phyloP scores from a whole-genome alignment of 139 green algal genomes.

The Pseudopediastrum boryanum region DNA sequence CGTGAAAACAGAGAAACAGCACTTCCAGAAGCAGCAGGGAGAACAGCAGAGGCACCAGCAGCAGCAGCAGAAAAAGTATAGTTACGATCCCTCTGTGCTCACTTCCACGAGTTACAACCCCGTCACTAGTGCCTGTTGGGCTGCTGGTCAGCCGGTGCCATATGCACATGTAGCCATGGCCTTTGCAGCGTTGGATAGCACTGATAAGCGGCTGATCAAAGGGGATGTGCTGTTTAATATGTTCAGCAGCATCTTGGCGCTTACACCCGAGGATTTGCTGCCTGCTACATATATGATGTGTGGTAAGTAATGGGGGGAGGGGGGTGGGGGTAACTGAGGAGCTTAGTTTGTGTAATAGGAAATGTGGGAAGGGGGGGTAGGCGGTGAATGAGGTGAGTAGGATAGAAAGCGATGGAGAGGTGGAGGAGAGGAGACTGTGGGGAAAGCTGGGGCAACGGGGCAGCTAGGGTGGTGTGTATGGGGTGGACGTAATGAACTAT shows the following conservation, averaged over 20 bases:
- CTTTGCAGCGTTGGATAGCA: constrained; percentile 71
- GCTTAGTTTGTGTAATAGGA: no score
- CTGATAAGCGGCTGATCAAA: constrained; percentile 75
- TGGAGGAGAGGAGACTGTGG: no score
- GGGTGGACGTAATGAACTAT: no score
- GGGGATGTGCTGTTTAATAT: constrained; percentile 48
- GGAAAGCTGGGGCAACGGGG: no score
- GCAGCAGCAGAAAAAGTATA: not conserved
- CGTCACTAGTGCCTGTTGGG: constrained; percentile 62
- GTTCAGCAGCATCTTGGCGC: constrained; percentile 38
- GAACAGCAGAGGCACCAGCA: not conserved
- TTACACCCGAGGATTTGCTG: constrained; percentile 67
- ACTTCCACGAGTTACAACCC: constrained; percentile 7
- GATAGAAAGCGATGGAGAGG: no score
- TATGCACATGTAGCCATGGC: constrained; percentile 83
- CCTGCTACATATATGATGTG: constrained; percentile 72
- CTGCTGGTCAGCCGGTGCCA: constrained; percentile 49
- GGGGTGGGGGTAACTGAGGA: no score
- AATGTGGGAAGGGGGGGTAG: no score
- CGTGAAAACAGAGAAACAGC: constrained; percentile 3
- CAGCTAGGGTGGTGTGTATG: no score
- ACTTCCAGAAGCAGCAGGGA: not conserved
- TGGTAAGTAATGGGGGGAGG: no score
- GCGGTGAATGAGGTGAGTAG: no score
- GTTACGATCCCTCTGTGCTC: constrained; percentile 8